A percentile compares a stretch with the other conserved stretches of the same genome.
These are phyloP conservation scores for Gaertneriomyces sp. DNA, from an alignment of 192 early-diverging fungal species.

Conservation along the genomic window DNA sequence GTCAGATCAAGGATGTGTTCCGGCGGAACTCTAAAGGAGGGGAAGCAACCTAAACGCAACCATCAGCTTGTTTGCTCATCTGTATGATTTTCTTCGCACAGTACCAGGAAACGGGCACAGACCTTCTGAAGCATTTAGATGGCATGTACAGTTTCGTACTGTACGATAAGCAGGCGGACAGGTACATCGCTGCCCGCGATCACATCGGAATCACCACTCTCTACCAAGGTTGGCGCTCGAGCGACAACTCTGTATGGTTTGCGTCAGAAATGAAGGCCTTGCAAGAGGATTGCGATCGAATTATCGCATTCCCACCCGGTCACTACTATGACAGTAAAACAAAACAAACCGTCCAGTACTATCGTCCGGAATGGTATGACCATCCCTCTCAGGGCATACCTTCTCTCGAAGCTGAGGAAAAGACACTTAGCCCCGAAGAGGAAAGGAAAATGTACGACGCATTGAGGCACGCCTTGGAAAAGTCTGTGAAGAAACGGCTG, in stretches of 20 bases:
- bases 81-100: slow-evolving; percentile 9
- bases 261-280: slow-evolving; percentile 93
- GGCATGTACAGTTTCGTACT: slow-evolving; percentile 97
- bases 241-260: slow-evolving; percentile 86
- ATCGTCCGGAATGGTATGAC: slow-evolving; percentile 85
- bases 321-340: slow-evolving; percentile 76
- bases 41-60: no score
- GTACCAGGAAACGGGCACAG: slow-evolving; percentile 83
- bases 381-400: slow-evolving; percentile 35
- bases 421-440: slow-evolving; percentile 54
- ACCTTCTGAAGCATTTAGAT: slow-evolving; percentile 83
- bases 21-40: no score
- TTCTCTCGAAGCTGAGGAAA: slow-evolving; percentile 42
- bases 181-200: slow-evolving; percentile 90
- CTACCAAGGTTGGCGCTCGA: slow-evolving; percentile 85
- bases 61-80: background rate
- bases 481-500: slow-evolving; percentile 88
- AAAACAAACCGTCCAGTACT: slow-evolving; percentile 78
- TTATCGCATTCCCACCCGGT: slow-evolving; percentile 96
- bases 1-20: no score
- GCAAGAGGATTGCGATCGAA: slow-evolving; percentile 96
- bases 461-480: slow-evolving; percentile 77
- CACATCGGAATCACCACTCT: slow-evolving; percentile 98
- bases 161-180: slow-evolving; percentile 75
- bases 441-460: slow-evolving; percentile 60